Conservation (phyloP, 1,284 basidiomycete species). For the Trichosporon sp. region DNA sequence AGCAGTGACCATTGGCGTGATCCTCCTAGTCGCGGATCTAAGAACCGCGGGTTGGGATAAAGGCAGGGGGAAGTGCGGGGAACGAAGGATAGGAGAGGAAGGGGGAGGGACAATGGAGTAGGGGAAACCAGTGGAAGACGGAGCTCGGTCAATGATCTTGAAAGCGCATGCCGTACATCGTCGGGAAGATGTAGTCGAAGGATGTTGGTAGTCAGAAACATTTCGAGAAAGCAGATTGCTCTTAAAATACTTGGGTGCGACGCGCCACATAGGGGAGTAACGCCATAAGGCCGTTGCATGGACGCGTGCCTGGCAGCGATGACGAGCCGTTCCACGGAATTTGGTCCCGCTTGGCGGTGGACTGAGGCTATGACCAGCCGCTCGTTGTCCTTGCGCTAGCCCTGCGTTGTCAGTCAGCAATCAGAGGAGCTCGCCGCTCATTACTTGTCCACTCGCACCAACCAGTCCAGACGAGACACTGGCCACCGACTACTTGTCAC, state of each 20-base stretch:
- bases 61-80: conserved; percentile 25
- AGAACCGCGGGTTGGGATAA: conserved; percentile 53
- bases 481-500: conserved; percentile 5
- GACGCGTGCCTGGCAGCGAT: conserved; percentile 10
- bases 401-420: conserved; percentile 18
- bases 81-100: conserved; percentile 23
- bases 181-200: conserved; percentile 5
- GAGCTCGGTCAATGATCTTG: conserved; percentile 18
- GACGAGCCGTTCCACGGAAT: conserved; percentile 10
- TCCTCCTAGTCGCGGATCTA: conserved; percentile 57
- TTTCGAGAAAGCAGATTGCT: neutral
- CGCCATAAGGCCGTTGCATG: neutral
- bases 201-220: neutral
- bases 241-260: conserved; percentile 18
- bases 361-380: conserved; percentile 15
- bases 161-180: conserved; percentile 16
- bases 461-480: neutral
- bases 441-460: conserved; percentile 20
- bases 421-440: conserved; percentile 15
- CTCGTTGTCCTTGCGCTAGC: neutral
- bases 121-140: conserved; percentile 21
- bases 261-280: conserved; percentile 9
- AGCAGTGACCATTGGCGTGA: conserved; percentile 19
- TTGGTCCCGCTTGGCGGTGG: neutral
- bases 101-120: conserved; percentile 25